Conservation (phyloP, 1,139 yeast genomes). For the Zygosaccharomyces pseudobailii region DNA sequence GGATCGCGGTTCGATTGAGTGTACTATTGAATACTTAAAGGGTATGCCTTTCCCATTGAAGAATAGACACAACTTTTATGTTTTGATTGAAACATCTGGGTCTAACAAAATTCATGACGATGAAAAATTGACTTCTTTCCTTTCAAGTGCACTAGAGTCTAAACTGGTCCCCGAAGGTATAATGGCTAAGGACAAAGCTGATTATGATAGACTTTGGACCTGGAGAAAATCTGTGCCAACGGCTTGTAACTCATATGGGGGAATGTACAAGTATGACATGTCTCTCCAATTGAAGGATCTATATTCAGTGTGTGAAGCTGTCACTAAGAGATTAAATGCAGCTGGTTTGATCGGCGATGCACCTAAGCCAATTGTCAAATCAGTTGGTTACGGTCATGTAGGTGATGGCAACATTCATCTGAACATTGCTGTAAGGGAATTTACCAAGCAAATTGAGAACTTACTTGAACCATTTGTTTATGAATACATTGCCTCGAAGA, state of each 20-base stretch:
- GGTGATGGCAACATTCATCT: conserved; percentile 96
- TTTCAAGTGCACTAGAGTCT: conserved; percentile 79
- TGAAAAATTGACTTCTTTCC: conserved; percentile 69
- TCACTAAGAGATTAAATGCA: conserved; percentile 51
- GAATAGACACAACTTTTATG: conserved; percentile 76
- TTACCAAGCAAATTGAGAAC: conserved; percentile 68
- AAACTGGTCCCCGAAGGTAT: conserved; percentile 87
- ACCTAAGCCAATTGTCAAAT: conserved; percentile 66
- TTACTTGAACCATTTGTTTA: conserved; percentile 88
- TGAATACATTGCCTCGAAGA: conserved; percentile 72
- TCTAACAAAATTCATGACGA: conserved; percentile 84
- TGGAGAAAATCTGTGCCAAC: conserved; percentile 96
- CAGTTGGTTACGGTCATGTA: conserved; percentile 92
- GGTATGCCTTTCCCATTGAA: conserved; percentile 70
- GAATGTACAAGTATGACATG: conserved; percentile 95
- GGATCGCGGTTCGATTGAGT: conserved; percentile 72
- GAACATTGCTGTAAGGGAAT: conserved; percentile 84
- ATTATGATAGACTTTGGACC: conserved; percentile 74
- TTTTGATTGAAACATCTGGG: conserved; percentile 90
- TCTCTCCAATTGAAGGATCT: conserved; percentile 77
- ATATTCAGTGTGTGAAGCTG: conserved; percentile 75
- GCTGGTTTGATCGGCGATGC: conserved; percentile 63
- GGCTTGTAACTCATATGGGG: conserved; percentile 79
- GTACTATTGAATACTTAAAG: conserved; percentile 54
- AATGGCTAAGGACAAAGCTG: conserved; percentile 92